Percentiles rank a stretch among this genome's conserved stretches.
Evolutionary conservation across 441 rosid species (phyloP).

Genomic region (Gossypium davidsonii): DNA sequence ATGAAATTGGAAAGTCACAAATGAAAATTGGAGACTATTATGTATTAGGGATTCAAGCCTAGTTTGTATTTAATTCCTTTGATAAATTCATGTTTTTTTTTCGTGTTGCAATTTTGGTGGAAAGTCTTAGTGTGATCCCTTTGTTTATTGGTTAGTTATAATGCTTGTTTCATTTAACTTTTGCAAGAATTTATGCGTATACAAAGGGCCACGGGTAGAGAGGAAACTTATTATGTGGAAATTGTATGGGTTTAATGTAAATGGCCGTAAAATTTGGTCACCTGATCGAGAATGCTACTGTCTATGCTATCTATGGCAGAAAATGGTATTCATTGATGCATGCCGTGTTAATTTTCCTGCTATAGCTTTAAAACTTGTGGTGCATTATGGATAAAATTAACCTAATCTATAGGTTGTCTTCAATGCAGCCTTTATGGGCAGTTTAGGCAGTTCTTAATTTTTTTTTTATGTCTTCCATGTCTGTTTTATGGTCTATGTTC

Average conservation of each 20-base stretch:
- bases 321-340: background rate
- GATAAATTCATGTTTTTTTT: background rate
- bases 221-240: background rate
- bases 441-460: background rate
- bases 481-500: too few species aligned
- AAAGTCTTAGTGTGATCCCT: background rate
- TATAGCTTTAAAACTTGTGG: background rate
- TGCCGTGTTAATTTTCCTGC: background rate
- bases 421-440: background rate
- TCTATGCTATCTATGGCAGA: background rate
- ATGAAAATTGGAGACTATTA: background rate
- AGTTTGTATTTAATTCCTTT: background rate
- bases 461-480: too few species aligned
- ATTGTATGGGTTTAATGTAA: background rate
- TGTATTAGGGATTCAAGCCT: slow-evolving; percentile 7
- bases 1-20: background rate
- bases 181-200: background rate
- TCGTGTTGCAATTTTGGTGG: background rate
- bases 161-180: background rate
- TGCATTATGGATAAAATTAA: background rate
- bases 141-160: background rate
- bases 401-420: background rate
- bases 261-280: background rate
- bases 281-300: background rate
- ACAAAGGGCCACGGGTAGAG: background rate